phyloP scores from a whole-genome alignment of 1,139 yeast species.

The Entelexis sorbosivorans region DNA sequence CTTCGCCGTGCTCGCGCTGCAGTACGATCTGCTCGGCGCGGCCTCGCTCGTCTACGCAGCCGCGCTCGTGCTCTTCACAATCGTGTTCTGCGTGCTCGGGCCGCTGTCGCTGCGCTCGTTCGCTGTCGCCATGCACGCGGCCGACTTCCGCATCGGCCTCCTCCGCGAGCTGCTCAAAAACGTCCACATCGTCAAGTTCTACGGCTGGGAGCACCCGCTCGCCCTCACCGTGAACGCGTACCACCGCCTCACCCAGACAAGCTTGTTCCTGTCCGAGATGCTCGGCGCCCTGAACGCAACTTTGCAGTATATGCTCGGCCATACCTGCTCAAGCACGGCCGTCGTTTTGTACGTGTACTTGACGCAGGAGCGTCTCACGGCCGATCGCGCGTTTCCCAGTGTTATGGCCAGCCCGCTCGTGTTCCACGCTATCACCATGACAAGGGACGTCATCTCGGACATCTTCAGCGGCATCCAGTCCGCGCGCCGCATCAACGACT shows the following conservation, averaged over 20 bases:
- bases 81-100: neutral
- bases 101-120: neutral
- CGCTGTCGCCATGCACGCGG: conserved; percentile 22
- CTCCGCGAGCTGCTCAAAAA: conserved; percentile 55
- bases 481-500: neutral
- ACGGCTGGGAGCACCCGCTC: conserved; percentile 66
- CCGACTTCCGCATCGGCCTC: conserved; percentile 48
- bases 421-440: neutral
- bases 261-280: neutral
- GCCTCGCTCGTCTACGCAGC: neutral
- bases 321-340: neutral
- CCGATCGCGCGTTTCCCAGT: neutral
- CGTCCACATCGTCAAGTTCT: conserved; percentile 56
- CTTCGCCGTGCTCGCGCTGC: neutral
- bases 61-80: neutral
- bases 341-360: neutral
- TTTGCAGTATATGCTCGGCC: neutral
- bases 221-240: conserved; percentile 36
- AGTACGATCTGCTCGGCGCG: conserved; percentile 5
- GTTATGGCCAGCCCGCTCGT: neutral
- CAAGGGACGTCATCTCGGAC: neutral
- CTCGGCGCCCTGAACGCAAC: neutral
- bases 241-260: conserved; percentile 36
- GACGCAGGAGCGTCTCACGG: neutral
- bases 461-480: neutral